Base-by-base conservation (phyloP, 202 grass and related monocot genomes). In the Dendrocalamus latiflorus region DNA sequence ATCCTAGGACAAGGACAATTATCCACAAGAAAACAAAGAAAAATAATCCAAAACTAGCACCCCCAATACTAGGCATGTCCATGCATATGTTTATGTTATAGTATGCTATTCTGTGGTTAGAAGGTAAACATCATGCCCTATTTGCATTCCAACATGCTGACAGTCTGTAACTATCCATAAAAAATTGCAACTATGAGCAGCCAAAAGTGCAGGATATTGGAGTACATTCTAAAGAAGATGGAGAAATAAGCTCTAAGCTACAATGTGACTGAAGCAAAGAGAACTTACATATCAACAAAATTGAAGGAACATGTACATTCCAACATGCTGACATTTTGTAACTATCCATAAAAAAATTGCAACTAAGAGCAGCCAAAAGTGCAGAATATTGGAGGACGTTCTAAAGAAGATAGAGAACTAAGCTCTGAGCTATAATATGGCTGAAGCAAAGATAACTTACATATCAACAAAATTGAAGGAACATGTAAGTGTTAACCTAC, bases 381-480 rank as follows among this genome's bases (percentile, higher is more conserved):
- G 42, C 45, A 39, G n/a, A 45, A 72, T 72, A 85, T 21, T 81
- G 65, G 6, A 66, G 48, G 49, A 42, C 33, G 65, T 20, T 53
- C 43, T 67, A 22, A 51, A 42, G 26, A 14, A 64, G 24, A 82
- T 50, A 20, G 49, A 72, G 24, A 86, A 61, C 68, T 83, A 83
- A 56, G 68, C 24, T 86, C 75, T 90, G 77, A n/a, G 41, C 68
- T 83, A 86, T 14, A 72, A 79, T 16, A 74, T 9, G 8, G 21
- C 43, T 63, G 44, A 79, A 90, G 53, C 53, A 68, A 79, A 74
- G 36, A 74, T 10, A 47, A 86, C 79, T 61, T 78, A 86, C 73
- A 86, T 75, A 57, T 65, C 59, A 74, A 63, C 34, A 86, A 90
- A 86, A 86, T 56, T 62, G 83, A 83, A 86, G 83, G 68, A 78